Base-by-base conservation (phyloP, 148 eudicot species). In the Camellia lanceoleosa region DNA sequence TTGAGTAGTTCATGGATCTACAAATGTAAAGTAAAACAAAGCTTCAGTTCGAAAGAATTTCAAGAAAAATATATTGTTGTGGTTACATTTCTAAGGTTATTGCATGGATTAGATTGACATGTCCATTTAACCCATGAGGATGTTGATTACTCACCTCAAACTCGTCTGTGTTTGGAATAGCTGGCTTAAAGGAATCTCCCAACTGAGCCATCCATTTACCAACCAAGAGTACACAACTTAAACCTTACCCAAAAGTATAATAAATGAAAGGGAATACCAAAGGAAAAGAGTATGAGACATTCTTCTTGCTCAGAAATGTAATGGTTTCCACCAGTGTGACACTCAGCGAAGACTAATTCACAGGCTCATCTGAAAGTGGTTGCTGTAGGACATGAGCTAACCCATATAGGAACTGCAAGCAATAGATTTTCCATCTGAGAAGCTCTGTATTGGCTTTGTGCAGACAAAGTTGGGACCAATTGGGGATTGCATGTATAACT, bases 311-410 rank as follows among this genome's bases (percentile, higher is more conserved):
- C 81, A 3, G 84, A 76, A 64, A 91, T 81, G 81, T 74, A 77
- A 77, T 68, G 38, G 42, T 80, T 77, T 80, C 63, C 81, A 43
- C 74, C 64, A 51, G 20, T 69, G 30, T 82, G 83, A 71, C 89
- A 86, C 76, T 68, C 71, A 38, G 76, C 56, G 76, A 91, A 91
- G 61, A 87, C 90, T 51, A 76, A 52, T 80, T 87, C 92, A 75
- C 94, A 89, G 62, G 89, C 88, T 60, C 74, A 83, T 67, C 81
- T 81, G 75, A 91, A 91, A 83, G 56, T 56, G 89, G 92, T 74
- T 91, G 92, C 82, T 83, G 86, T 78, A 89, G 61, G 63, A 91
- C 78, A 82, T 86, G 82, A 63, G 89, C 84, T 60, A 92, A 89
- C 30, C 86, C 92, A 41, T 78, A 60, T 76, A 91, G 85, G 83